Evolutionary conservation across 2,329 filamentous ascomycete genomes (phyloP), one percentile per base, ranked within the genome.

Genomic region (Phialemonium atrogriseum): DNA sequence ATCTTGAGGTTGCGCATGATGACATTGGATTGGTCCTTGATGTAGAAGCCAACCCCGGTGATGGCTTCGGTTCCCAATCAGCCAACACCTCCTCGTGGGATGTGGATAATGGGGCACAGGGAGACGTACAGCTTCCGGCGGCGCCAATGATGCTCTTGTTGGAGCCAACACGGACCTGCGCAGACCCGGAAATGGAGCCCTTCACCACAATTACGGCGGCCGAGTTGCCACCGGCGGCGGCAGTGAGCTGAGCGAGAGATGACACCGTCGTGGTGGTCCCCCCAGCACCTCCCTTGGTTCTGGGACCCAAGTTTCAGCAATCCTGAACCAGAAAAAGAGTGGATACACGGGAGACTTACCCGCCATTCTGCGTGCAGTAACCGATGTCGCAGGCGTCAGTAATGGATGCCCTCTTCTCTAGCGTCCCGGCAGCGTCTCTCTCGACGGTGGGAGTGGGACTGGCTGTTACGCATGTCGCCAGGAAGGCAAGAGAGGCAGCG

Each of bases 1-100:
- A 78, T 73, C 38, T 64, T 66, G 38, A 80, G 49, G 62, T 80
- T 80, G 21, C 73, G 67, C 40, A 80, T 51, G 41, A 80, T 78
- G 36, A 80, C 70, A 49, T 80, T 80, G 35, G 52, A 58, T 22
- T 60, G 56, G 24, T 58, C 56, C 42, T 66, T 64, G 53, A 79
- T 60, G 39, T 66, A 64, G 32, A 77, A 52, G 16, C 72, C 72
- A 30, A 68, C 47, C 19, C 67, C 64, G 19, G 49, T 59, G 40
- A 65, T 48, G 35, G 47, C 49, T 58, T 10, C 27, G 19, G 26
- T 20, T 21, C 8, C 12, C 24, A 27, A 22, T 14, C 11, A 19
- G n/a, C n/a, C n/a, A n/a, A n/a, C n/a, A n/a, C n/a, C n/a, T n/a
- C n/a, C n/a, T n/a, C n/a, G n/a, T n/a, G n/a, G n/a, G n/a, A n/a